phyloP scores from a whole-genome alignment of 2,329 filamentous ascomycete genomes.

The Monosporascus sp. region DNA sequence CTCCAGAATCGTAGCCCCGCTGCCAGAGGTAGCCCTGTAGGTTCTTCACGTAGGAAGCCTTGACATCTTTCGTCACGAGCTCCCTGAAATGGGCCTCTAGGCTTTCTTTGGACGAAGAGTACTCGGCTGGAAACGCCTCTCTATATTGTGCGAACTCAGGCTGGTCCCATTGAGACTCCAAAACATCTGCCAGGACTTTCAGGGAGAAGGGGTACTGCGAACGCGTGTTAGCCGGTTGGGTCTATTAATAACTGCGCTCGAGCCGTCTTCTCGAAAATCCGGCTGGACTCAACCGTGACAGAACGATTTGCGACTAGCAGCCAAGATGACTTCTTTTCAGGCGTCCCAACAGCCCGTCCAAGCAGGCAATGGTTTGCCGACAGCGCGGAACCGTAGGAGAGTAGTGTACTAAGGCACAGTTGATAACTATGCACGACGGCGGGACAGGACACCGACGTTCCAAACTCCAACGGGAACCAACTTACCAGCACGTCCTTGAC shows the following conservation, averaged over 20 bases:
- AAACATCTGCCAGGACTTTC: slow-evolving; percentile 55
- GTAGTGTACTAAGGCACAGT: not conserved
- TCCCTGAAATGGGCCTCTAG: slow-evolving; percentile 65
- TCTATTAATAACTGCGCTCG: not conserved
- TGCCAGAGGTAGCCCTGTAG: slow-evolving; percentile 78
- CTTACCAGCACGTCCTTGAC: slow-evolving; percentile 79
- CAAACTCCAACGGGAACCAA: slow-evolving; percentile 16
- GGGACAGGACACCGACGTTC: not conserved
- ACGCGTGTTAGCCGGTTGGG: slow-evolving; percentile 9
- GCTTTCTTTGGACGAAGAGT: slow-evolving; percentile 50
- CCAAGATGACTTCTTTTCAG: not conserved
- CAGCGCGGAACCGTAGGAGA: not conserved
- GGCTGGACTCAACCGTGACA: not conserved
- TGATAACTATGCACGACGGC: not conserved
- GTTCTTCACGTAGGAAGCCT: slow-evolving; percentile 70
- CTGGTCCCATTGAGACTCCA: slow-evolving; percentile 62
- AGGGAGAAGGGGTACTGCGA: slow-evolving; percentile 73
- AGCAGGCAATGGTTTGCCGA: not conserved
- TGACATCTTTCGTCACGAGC: slow-evolving; percentile 67
- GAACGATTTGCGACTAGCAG: not conserved
- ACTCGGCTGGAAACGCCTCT: slow-evolving; percentile 63
- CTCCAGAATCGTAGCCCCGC: slow-evolving; percentile 64
- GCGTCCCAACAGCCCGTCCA: not conserved
- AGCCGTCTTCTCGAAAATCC: slow-evolving; percentile 1
- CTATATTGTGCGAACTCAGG: slow-evolving; percentile 62